phyloP scores from a whole-genome alignment of 1,284 basidiomycete genomes.

The Inonotus hispidus region DNA sequence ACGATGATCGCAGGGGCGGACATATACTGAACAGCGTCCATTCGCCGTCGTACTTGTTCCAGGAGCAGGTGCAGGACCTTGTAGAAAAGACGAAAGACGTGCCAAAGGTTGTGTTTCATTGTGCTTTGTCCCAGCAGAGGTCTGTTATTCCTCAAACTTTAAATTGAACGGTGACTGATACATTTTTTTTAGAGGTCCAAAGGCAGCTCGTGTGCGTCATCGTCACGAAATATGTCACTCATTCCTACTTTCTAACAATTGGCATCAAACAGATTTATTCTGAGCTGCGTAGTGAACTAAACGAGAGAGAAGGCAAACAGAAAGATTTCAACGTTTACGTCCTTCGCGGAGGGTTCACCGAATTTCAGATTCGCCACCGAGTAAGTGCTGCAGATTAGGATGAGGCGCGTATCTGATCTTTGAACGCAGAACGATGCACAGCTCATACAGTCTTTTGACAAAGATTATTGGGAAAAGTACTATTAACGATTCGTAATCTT shows the following conservation, averaged over 20 bases:
- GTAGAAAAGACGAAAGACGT: slow-evolving; percentile 57
- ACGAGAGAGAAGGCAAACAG: slow-evolving; percentile 35
- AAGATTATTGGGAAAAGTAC: slow-evolving; percentile 44
- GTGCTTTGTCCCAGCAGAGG: slow-evolving; percentile 68
- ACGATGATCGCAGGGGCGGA: slow-evolving; percentile 69
- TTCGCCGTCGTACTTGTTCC: slow-evolving; percentile 56
- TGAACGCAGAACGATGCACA: slow-evolving; percentile 50
- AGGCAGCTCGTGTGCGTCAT: slow-evolving; percentile 58
- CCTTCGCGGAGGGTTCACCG: slow-evolving; percentile 63
- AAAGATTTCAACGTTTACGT: slow-evolving; percentile 52
- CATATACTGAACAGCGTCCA: slow-evolving; percentile 64
- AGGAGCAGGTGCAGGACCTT: slow-evolving; percentile 48
- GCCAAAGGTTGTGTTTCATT: slow-evolving; percentile 68
- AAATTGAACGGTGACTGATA: background rate
- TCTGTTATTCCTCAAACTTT: slow-evolving; percentile 30
- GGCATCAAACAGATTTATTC: slow-evolving; percentile 51
- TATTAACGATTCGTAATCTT: background rate
- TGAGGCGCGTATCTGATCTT: background rate
- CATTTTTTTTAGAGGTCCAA: slow-evolving; percentile 53
- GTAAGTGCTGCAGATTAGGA: slow-evolving; percentile 30
- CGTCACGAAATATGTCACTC: slow-evolving; percentile 20
- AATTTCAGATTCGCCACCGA: slow-evolving; percentile 65
- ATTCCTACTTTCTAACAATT: background rate
- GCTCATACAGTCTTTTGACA: slow-evolving; percentile 72
- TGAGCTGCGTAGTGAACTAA: slow-evolving; percentile 42